A percentile compares a stretch with the other conserved stretches of the same genome.
These are phyloP conservation scores for Jaapia argillacea DNA, from an alignment of 768 basidiomycete species.

Conservation along the genomic window DNA sequence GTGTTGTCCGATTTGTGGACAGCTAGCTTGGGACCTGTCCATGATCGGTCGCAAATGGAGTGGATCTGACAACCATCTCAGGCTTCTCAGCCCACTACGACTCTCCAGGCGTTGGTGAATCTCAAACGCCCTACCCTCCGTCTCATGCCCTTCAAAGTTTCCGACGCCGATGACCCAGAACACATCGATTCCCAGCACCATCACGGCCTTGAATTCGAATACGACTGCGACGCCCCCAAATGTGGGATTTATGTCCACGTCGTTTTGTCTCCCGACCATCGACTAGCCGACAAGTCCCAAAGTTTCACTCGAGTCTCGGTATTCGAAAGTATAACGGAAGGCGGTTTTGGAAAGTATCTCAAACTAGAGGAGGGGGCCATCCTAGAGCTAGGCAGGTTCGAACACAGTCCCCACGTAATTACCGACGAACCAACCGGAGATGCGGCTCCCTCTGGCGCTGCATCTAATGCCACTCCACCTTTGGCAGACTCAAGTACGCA, in stretches of 20 bases:
- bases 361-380: slow-evolving; percentile 70
- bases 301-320: slow-evolving; percentile 39
- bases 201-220: slow-evolving; percentile 84
- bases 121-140: slow-evolving; percentile 84
- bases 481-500: slow-evolving; percentile 7
- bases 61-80: slow-evolving; percentile 16
- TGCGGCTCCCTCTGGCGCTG: slow-evolving; percentile 3
- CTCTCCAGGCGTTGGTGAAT: slow-evolving; percentile 89
- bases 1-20: neutral
- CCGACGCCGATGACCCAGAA: slow-evolving; percentile 32
- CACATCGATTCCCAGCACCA: slow-evolving; percentile 43
- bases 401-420: slow-evolving; percentile 24
- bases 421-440: slow-evolving; percentile 3
- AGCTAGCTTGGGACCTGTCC: neutral
- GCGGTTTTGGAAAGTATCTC: slow-evolving; percentile 73
- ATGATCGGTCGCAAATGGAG: neutral
- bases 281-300: slow-evolving; percentile 29
- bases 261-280: slow-evolving; percentile 55
- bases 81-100: slow-evolving; percentile 81
- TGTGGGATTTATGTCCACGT: slow-evolving; percentile 76
- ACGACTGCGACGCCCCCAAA: slow-evolving; percentile 83
- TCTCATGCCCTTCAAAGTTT: slow-evolving; percentile 49
- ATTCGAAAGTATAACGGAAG: slow-evolving; percentile 59
- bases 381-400: slow-evolving; percentile 73
- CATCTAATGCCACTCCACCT: slow-evolving; percentile 3